Evolutionary conservation across 1,139 yeast genomes (phyloP).

Genomic region (Kodamaea anthophila): DNA sequence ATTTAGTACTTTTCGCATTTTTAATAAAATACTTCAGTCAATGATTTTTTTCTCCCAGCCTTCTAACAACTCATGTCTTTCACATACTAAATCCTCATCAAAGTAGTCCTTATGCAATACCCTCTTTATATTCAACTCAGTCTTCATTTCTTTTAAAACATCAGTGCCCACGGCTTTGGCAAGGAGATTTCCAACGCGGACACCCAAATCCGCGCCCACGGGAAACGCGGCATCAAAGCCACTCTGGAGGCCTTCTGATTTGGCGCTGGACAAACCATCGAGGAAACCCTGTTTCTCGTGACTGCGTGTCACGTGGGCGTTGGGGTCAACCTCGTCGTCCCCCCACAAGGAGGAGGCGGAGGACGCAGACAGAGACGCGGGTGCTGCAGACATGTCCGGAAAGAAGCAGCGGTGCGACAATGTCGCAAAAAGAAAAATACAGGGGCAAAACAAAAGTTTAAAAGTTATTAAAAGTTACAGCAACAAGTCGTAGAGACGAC

Average conservation of each 20-base stretch:
- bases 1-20: no score
- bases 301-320: conserved; percentile 44
- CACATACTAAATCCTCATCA: conserved; percentile 39
- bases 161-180: conserved; percentile 30
- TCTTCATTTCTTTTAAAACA: conserved; percentile 29
- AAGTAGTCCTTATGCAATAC: conserved; percentile 48
- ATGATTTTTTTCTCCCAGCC: conserved; percentile 23
- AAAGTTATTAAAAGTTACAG: no score
- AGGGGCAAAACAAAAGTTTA: no score
- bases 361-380: no score
- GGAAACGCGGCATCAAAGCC: conserved; percentile 85
- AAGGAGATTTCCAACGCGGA: conserved; percentile 59
- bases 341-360: no score
- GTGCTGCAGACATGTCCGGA: no score
- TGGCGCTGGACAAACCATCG: conserved; percentile 70
- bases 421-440: no score
- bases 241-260: conserved; percentile 62
- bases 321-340: conserved; percentile 33
- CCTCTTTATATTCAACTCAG: conserved; percentile 46
- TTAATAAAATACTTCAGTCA: no score
- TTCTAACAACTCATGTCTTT: conserved; percentile 19
- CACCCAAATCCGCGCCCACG: conserved; percentile 65
- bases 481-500: no score
- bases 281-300: conserved; percentile 81
- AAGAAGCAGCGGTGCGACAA: no score